These are phyloP conservation scores for Primulina huaijiensis DNA, from an alignment of 257 asterid species.

Conservation along the genomic window DNA sequence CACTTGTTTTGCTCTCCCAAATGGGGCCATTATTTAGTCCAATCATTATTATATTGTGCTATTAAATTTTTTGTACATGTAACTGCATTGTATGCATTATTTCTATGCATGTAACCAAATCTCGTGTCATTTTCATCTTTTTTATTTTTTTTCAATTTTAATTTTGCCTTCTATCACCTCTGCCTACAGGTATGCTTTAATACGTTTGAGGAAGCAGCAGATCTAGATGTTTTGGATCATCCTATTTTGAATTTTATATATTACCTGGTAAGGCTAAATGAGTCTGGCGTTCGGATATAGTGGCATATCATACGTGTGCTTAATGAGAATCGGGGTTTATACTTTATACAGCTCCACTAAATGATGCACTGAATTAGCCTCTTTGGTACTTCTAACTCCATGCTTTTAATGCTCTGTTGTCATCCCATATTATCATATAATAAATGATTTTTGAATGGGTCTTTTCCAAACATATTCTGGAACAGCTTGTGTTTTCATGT, in stretches of 20 bases:
- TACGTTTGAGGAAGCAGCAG: conserved; percentile 84
- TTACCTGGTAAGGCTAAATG: conserved; percentile 59
- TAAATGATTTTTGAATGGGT: no score
- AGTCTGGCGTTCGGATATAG: not conserved
- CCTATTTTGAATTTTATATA: conserved; percentile 73
- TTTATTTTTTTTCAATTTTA: conserved; percentile 7
- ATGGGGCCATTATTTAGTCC: not conserved
- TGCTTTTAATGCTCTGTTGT: no score
- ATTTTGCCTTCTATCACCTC: conserved; percentile 23
- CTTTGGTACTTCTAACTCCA: no score
- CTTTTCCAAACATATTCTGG: no score
- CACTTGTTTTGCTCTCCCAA: not conserved
- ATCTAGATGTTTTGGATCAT: conserved; percentile 86
- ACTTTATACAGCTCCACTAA: no score
- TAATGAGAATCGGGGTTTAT: no score
- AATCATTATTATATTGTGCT: no score
- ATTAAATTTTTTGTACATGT: not conserved
- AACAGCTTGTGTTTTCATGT: no score
- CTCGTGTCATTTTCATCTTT: not conserved
- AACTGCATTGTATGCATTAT: not conserved
- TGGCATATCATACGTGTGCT: not conserved
- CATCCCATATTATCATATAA: no score
- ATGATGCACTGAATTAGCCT: no score
- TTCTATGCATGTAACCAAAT: not conserved
- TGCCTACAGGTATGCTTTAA: conserved; percentile 70